Base-by-base conservation (phyloP, 192 early-diverging fungal genomes). In the Backusella liffmaniae region DNA sequence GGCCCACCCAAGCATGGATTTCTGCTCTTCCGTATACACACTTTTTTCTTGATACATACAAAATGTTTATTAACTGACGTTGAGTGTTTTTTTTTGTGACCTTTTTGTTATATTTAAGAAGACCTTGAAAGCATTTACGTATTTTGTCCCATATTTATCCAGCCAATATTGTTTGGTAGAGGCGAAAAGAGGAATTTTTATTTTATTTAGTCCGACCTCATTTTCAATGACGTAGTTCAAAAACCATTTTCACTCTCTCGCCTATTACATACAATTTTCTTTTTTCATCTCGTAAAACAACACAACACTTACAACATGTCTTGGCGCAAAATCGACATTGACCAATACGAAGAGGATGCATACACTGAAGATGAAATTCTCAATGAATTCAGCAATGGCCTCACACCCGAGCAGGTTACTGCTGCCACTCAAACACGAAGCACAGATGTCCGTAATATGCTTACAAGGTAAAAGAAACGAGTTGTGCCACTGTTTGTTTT, bases 301-400 rank as follows among this genome's bases (percentile, higher is more conserved):
- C 37, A 39, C 37, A 23, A 8, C 35, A 39, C 12, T 29, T 21
- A 69, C 26, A 82, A 44, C 72, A 93, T 93, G 92, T 82, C 92
- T 74, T 90, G 90, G 84, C 89, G 92, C 66, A 89, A 81, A 78
- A 85, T 90, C 66, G 88, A 93, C 80, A 87, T 93, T 71, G 92
- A 93, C 77, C 79, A 88, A 59, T 88, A 88, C 72, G 90, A 90
- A 69, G 88, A 90, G 53, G 89, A 92, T 72, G 73, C 67, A 32
- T 84, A 88, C 37, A 77, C 78, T 30, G 83, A 86, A 73, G 81
- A 86, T 29, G 80, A 85, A 77, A 69, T 84, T 26, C 73, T 87
- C 39, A 82, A 78, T 15, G 87, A 86, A 49, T 82, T 85, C 39
- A 83, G 82, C 46, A 72, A 80, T 37, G 51, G 76, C n/a, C 79